Conservation (phyloP, 2,329 filamentous ascomycete genomes). For the Bisporella sp. region DNA sequence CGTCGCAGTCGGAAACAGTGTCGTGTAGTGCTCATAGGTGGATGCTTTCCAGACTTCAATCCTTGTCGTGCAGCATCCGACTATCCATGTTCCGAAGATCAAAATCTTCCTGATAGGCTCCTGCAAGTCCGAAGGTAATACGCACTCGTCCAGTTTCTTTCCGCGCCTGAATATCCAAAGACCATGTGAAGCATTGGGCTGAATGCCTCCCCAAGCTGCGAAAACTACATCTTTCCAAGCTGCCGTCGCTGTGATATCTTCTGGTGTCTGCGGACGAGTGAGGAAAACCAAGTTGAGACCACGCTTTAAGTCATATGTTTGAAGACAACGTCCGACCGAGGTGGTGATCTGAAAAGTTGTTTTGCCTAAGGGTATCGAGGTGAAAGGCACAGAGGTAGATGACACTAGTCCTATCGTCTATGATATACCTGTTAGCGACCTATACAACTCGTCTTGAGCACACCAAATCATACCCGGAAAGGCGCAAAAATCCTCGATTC, state of each 20-base stretch:
- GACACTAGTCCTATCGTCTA: slow-evolving; percentile 92
- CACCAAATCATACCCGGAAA: slow-evolving; percentile 63
- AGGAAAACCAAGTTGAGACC: slow-evolving; percentile 92
- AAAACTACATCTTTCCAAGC: slow-evolving; percentile 84
- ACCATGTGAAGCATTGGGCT: slow-evolving; percentile 49
- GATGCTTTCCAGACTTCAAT: slow-evolving; percentile 79
- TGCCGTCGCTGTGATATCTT: slow-evolving; percentile 75
- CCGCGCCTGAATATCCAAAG: slow-evolving; percentile 91
- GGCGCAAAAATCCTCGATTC: slow-evolving; percentile 85
- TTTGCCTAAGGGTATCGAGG: slow-evolving; percentile 80
- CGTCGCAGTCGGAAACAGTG: slow-evolving; percentile 53
- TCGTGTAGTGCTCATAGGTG: slow-evolving; percentile 85
- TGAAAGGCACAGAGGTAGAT: slow-evolving; percentile 84
- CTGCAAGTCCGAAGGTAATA: slow-evolving; percentile 55
- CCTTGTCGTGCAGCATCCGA: slow-evolving; percentile 67
- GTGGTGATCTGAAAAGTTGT: slow-evolving; percentile 97
- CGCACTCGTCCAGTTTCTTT: slow-evolving; percentile 71
- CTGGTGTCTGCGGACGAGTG: slow-evolving; percentile 82
- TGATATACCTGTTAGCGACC: slow-evolving; percentile 11
- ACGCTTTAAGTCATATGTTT: slow-evolving; percentile 90
- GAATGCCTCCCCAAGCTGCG: slow-evolving; percentile 75
- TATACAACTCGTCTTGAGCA: background rate
- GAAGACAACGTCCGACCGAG: slow-evolving; percentile 79
- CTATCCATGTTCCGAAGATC: slow-evolving; percentile 85
- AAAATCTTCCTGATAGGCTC: slow-evolving; percentile 72